Evolutionary conservation across 306 rosid genomes (phyloP), one percentile per base, ranked within the genome.

Genomic region (Vigna mungo): DNA sequence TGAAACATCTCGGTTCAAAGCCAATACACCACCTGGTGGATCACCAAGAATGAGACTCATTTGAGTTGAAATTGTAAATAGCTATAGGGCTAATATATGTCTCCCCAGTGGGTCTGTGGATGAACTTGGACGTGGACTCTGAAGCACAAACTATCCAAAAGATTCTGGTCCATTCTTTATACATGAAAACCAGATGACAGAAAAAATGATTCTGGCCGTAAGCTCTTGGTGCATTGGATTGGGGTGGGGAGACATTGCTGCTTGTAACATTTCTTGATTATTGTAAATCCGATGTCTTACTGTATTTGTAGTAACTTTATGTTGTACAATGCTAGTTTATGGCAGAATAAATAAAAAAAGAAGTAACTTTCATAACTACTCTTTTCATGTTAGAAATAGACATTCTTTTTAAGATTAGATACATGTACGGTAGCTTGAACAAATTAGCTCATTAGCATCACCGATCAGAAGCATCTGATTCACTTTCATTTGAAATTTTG

Each of bases 11-110:
- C 75, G 74, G 68, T 80, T 76, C 71, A 92, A 71, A 74, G 76
- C 89, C 44, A 93, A 79, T 18, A 92, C 94, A 1, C 98, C 94
- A 3, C 98, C 90, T 0, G 83, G 96, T 37, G 92, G 99, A 59
- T 95, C 99, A 63, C 99, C 99, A 34, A 92, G 93, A 81, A 80
- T 85, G 84, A 89, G 98, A 84, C 79, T 84, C 78, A 65, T 89
- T 79, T 92, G 81, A 95, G 63, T 72, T 70, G 61, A 2, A 44
- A 81, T 56, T 82, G 94, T 93, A 88, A 84, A 89, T 86, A 83
- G 73, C 74, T 55, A 43, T 58, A 85, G 74, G 74, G 80, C 36
- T 49, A 39, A 41, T 48, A 15, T 80, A 51, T 72, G 46, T 52
- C 78, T 75, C 79, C 84, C 88, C 78, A 21, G 81, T 64, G 78